Percentiles rank a stretch among this genome's conserved stretches.
Evolutionary conservation across 192 early-diverging fungal species (phyloP).

Genomic region (Mortierella alpina): DNA sequence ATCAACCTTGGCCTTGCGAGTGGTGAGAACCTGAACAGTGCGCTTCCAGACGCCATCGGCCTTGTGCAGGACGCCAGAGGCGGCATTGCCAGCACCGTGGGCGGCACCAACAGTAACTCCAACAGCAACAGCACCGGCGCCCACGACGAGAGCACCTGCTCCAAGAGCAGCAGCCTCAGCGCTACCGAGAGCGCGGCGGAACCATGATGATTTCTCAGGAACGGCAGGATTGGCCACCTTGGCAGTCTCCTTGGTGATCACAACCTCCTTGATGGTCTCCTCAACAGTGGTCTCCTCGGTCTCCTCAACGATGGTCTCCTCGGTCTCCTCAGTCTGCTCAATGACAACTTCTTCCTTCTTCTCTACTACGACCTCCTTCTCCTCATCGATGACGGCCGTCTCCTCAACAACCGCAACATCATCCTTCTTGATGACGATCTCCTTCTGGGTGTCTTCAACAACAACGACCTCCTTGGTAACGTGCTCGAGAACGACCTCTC

Average conservation of each 20-base stretch:
- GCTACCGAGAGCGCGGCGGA: constrained; percentile 7
- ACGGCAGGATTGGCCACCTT: constrained; percentile 2
- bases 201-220: constrained; percentile 18
- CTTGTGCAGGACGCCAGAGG: constrained; percentile 10
- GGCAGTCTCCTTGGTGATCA: background rate
- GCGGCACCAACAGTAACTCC: background rate
- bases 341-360: background rate
- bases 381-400: too few species aligned
- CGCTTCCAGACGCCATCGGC: constrained; percentile 40
- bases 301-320: background rate
- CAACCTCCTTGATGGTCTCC: background rate
- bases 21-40: constrained; percentile 27
- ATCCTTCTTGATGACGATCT: background rate
- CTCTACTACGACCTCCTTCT: background rate
- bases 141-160: constrained; percentile 5
- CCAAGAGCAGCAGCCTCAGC: constrained; percentile 13
- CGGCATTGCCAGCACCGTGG: background rate
- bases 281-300: background rate
- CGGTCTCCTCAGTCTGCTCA: background rate
- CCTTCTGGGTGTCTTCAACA: background rate
- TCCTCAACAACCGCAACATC: too few species aligned
- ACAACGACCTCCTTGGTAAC: background rate
- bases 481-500: background rate
- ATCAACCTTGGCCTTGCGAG: constrained; percentile 38
- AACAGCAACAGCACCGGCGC: background rate